A percentile compares a stretch with the other conserved stretches of the same genome.
phyloP scores from a whole-genome alignment of 805 yeast species.

The Yarrowia sp. region DNA sequence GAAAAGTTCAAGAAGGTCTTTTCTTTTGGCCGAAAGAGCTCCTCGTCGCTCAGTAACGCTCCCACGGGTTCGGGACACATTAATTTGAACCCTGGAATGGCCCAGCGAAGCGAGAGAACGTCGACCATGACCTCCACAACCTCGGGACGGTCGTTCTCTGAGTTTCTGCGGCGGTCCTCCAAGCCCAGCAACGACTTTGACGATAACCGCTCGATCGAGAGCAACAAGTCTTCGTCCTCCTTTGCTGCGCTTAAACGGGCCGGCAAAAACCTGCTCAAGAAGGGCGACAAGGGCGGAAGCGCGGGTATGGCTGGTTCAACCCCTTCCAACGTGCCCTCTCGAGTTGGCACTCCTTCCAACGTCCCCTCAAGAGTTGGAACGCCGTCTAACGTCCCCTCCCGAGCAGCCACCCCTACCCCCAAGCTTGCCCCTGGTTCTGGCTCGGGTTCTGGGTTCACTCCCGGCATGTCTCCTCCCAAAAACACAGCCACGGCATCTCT shows the following conservation, averaged over 20 bases:
- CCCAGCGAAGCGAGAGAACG: constrained; percentile 16
- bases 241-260: constrained; percentile 29
- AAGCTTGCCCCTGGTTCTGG: neutral
- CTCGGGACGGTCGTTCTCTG: constrained; percentile 22
- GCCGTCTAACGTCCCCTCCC: neutral
- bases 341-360: neutral
- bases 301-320: neutral
- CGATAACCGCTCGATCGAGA: constrained; percentile 1
- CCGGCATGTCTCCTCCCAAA: constrained; percentile 21
- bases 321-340: neutral
- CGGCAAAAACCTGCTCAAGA: constrained; percentile 26
- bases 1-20: constrained; percentile 33
- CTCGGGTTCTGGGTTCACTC: neutral
- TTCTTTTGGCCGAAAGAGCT: constrained; percentile 8
- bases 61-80: constrained; percentile 18
- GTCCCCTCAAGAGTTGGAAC: no score
- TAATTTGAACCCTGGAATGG: constrained; percentile 1
- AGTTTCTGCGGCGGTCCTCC: constrained; percentile 29
- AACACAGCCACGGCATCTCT: constrained; percentile 35
- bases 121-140: constrained; percentile 31
- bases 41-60: neutral
- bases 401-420: constrained; percentile 1
- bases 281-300: neutral
- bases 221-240: constrained; percentile 17
- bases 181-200: constrained; percentile 27